Conservation (phyloP, 164 flowering plant species). For the Akebia trifoliata region DNA sequence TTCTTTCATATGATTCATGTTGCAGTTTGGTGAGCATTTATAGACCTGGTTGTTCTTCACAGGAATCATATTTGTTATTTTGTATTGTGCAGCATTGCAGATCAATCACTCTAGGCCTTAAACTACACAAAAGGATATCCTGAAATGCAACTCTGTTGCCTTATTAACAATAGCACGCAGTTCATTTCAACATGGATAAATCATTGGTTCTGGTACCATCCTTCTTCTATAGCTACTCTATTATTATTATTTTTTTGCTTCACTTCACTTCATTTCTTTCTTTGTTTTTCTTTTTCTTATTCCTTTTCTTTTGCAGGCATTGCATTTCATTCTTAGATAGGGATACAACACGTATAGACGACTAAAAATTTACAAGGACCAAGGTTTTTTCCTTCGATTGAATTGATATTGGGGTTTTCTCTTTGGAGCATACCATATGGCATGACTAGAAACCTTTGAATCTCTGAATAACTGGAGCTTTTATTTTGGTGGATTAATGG, state of each 20-base stretch:
- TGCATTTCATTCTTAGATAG: background rate
- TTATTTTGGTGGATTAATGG: conserved; percentile 22
- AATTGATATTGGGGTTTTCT: background rate
- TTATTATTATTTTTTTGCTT: background rate
- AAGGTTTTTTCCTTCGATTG: background rate
- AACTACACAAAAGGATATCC: background rate
- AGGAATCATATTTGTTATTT: background rate
- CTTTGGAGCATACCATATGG: background rate
- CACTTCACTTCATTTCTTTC: background rate
- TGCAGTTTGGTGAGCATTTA: background rate
- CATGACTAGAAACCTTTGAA: conserved; percentile 15
- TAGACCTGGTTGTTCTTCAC: background rate
- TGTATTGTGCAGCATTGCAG: background rate
- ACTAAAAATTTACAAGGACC: background rate
- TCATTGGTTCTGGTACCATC: background rate
- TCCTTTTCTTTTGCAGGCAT: conserved; percentile 7
- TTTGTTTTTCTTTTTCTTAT: background rate
- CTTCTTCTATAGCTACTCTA: conserved; percentile 1
- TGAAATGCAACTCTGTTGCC: background rate
- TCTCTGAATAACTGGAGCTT: conserved; percentile 1
- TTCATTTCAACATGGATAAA: background rate
- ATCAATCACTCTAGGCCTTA: background rate
- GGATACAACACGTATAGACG: background rate
- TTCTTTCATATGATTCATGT: background rate
- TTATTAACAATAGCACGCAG: background rate